Conservation (phyloP, 169 alveolate species). For the Neospora caninum region DNA sequence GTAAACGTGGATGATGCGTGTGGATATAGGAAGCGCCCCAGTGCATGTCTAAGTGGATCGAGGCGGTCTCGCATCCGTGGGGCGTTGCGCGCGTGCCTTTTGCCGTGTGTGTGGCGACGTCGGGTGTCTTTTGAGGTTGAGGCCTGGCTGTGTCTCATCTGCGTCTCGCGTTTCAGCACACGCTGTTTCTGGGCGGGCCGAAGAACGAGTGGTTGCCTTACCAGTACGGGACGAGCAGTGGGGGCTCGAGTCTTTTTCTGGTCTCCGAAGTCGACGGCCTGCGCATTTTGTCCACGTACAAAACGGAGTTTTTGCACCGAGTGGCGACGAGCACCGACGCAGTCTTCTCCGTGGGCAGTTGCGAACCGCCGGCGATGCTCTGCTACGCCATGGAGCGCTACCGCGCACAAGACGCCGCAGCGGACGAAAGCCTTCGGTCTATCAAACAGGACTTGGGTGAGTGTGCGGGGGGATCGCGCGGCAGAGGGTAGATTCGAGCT, state of each 20-base stretch:
- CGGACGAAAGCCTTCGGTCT: slow-evolving; percentile 81
- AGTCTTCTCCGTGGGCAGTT: slow-evolving; percentile 79
- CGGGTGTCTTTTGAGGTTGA: not conserved
- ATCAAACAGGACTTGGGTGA: slow-evolving; percentile 74
- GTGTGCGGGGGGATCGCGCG: not conserved
- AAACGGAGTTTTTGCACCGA: slow-evolving; percentile 74
- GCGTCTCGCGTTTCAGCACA: slow-evolving; percentile 56
- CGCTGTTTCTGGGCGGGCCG: slow-evolving; percentile 78
- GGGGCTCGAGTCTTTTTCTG: slow-evolving; percentile 48
- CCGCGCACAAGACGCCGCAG: slow-evolving; percentile 78
- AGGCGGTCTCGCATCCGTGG: no score
- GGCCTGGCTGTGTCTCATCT: not conserved
- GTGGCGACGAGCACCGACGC: slow-evolving; percentile 74
- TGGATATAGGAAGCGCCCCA: no score
- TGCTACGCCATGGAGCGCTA: slow-evolving; percentile 79
- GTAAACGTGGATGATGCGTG: no score
- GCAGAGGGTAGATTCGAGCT: not conserved
- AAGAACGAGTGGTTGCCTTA: slow-evolving; percentile 80
- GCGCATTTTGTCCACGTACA: slow-evolving; percentile 72
- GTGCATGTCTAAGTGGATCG: no score
- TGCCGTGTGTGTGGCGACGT: not conserved
- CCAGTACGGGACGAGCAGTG: slow-evolving; percentile 68
- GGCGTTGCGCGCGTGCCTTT: not conserved
- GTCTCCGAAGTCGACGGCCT: slow-evolving; percentile 78
- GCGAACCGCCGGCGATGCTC: slow-evolving; percentile 84